Evolutionary conservation across 306 rosid genomes (phyloP).

Genomic region (Potentilla sterilis): DNA sequence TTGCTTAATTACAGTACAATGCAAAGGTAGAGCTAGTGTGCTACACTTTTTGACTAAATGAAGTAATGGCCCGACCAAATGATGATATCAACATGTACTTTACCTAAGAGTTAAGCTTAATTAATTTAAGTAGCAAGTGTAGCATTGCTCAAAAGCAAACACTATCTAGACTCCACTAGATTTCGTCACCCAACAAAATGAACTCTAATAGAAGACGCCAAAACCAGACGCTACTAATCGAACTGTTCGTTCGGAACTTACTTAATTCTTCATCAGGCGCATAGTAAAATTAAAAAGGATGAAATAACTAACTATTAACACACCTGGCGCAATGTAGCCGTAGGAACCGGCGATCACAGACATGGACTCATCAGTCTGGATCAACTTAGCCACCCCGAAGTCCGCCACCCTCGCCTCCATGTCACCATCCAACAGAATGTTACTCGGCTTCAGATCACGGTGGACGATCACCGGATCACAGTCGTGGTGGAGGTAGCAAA

Average conservation of each 20-base stretch:
- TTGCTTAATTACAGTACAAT: neutral
- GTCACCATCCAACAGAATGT: slow-evolving; percentile 73
- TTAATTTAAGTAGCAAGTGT: neutral
- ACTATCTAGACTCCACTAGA: neutral
- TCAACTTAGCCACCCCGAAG: slow-evolving; percentile 89
- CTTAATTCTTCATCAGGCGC: neutral
- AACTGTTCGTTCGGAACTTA: too few species aligned
- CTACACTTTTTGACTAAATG: slow-evolving; percentile 9
- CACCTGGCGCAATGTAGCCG: slow-evolving; percentile 98
- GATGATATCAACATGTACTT: neutral
- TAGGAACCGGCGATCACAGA: slow-evolving; percentile 95
- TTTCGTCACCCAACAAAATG: slow-evolving; percentile 20
- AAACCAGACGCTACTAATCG: too few species aligned
- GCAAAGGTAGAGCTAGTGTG: neutral
- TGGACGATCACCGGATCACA: slow-evolving; percentile 89
- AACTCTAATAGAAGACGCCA: slow-evolving; percentile 2
- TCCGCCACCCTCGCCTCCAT: slow-evolving; percentile 97
- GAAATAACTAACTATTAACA: neutral
- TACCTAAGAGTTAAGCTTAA: neutral
- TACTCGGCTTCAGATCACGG: slow-evolving; percentile 88
- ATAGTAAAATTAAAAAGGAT: neutral
- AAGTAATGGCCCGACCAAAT: neutral
- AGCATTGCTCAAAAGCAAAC: neutral
- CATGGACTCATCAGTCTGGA: slow-evolving; percentile 82
- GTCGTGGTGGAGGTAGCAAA: slow-evolving; percentile 93